Percentiles rank a stretch among this genome's conserved stretches.
These are phyloP conservation scores for Emydomyces testavorans DNA, from an alignment of 2,329 filamentous ascomycete species.

Conservation along the genomic window DNA sequence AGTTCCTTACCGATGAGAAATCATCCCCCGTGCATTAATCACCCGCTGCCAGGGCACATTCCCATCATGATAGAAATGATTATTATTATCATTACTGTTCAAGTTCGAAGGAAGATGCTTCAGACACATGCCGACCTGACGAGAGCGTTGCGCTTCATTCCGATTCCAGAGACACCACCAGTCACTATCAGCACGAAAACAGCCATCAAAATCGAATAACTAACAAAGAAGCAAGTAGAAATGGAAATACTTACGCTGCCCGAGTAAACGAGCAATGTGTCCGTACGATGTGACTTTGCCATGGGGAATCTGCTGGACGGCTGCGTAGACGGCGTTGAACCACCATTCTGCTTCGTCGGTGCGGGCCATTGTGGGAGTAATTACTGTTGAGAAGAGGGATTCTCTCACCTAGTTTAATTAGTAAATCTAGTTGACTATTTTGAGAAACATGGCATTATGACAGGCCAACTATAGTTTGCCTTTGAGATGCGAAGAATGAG, in stretches of 20 bases:
- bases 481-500: too few species aligned
- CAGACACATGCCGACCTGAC: slow-evolving; percentile 81
- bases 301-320: slow-evolving; percentile 70
- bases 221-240: too few species aligned
- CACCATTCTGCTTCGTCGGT: slow-evolving; percentile 40
- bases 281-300: slow-evolving; percentile 84
- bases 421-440: too few species aligned
- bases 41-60: slow-evolving; percentile 95
- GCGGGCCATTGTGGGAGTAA: slow-evolving; percentile 30
- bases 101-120: slow-evolving; percentile 87
- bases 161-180: too few species aligned
- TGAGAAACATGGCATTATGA: too few species aligned
- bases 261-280: slow-evolving; percentile 51
- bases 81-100: too few species aligned
- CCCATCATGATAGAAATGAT: slow-evolving; percentile 53
- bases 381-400: too few species aligned
- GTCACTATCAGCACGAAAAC: too few species aligned
- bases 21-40: slow-evolving; percentile 73
- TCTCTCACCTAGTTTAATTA: too few species aligned
- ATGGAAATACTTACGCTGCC: slow-evolving; percentile 50
- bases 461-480: too few species aligned
- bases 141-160: slow-evolving; percentile 53
- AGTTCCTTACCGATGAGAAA: slow-evolving; percentile 61
- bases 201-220: neutral
- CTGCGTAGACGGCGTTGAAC: slow-evolving; percentile 59